Percentiles rank a stretch among this genome's conserved stretches.
phyloP scores from a whole-genome alignment of 768 basidiomycete genomes.

The Hygrophoropsis aurantiaca region DNA sequence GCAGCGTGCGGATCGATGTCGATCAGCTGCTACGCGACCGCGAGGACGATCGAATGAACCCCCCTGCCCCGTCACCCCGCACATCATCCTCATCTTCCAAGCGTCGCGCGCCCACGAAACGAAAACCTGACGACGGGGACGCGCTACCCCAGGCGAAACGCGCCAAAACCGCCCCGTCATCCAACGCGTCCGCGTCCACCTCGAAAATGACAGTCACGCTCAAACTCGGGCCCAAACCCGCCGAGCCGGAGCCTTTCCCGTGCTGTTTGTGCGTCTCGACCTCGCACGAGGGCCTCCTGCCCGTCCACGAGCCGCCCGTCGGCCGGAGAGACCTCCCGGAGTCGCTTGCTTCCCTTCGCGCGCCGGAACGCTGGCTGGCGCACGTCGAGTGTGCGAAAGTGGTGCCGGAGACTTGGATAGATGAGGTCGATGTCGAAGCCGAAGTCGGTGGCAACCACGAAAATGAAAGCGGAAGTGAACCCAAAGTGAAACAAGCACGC shows the following conservation, averaged over 20 bases:
- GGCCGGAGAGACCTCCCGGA: constrained; percentile 53
- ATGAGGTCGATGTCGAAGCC: constrained; percentile 46
- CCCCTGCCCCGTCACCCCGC: background rate
- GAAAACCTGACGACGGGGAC: constrained; percentile 35
- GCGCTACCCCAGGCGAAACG: constrained; percentile 22
- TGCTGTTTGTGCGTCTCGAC: constrained; percentile 69
- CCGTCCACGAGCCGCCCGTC: constrained; percentile 66
- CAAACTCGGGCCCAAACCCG: constrained; percentile 64
- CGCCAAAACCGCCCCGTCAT: constrained; percentile 11
- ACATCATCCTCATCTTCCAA: constrained; percentile 10
- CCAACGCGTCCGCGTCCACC: constrained; percentile 12
- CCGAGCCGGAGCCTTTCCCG: constrained; percentile 55
- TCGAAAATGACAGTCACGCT: constrained; percentile 57
- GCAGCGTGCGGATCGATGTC: constrained; percentile 90
- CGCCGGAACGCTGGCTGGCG: constrained; percentile 59
- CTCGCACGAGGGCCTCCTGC: constrained; percentile 53
- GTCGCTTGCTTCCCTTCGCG: constrained; percentile 18
- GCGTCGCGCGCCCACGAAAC: constrained; percentile 30
- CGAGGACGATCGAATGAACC: constrained; percentile 42
- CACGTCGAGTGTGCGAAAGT: constrained; percentile 80
- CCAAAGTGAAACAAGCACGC: constrained; percentile 41
- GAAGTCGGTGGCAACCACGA: constrained; percentile 32
- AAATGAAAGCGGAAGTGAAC: constrained; percentile 27
- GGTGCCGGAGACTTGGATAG: constrained; percentile 92
- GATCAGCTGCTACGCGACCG: constrained; percentile 77